These are phyloP conservation scores for Onygenales sp. DNA, from an alignment of 2,329 filamentous ascomycete genomes.

Conservation along the genomic window DNA sequence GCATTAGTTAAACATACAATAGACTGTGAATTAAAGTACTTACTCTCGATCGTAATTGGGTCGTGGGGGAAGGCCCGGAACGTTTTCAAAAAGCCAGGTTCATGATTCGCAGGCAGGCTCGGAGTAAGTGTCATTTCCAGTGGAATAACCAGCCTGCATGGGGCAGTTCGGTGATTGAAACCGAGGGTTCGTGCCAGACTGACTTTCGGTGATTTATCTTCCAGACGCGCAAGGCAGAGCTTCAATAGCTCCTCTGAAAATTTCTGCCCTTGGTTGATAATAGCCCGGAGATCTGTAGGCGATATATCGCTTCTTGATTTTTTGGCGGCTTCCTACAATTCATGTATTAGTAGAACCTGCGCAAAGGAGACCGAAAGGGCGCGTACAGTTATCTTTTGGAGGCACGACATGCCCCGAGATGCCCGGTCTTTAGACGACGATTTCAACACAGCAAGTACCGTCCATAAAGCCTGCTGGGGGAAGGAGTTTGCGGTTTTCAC, in stretches of 20 bases:
- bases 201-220: conserved; percentile 57
- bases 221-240: conserved; percentile 70
- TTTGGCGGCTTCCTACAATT: conserved; percentile 40
- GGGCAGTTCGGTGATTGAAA: conserved; percentile 75
- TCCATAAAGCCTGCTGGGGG: conserved; percentile 88
- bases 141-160: conserved; percentile 79
- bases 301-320: conserved; percentile 32
- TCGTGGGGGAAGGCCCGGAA: conserved; percentile 85
- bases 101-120: conserved; percentile 62
- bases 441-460: conserved; percentile 75
- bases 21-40: conserved; percentile 4
- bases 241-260: conserved; percentile 72
- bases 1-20: conserved; percentile 11
- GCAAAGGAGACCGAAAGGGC: too few relatives aligned
- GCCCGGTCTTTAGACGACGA: conserved; percentile 64
- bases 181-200: conserved; percentile 68
- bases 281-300: conserved; percentile 53
- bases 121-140: conserved; percentile 77
- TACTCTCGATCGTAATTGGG: conserved; percentile 64
- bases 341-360: conserved; percentile 9
- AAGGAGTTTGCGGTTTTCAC: conserved; percentile 77
- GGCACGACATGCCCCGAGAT: conserved; percentile 39
- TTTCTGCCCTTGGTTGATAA: conserved; percentile 71
- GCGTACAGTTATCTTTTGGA: conserved; percentile 32
- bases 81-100: conserved; percentile 51